phyloP scores from a whole-genome alignment of 2,329 filamentous ascomycete species.

The Cercospora sp. region DNA sequence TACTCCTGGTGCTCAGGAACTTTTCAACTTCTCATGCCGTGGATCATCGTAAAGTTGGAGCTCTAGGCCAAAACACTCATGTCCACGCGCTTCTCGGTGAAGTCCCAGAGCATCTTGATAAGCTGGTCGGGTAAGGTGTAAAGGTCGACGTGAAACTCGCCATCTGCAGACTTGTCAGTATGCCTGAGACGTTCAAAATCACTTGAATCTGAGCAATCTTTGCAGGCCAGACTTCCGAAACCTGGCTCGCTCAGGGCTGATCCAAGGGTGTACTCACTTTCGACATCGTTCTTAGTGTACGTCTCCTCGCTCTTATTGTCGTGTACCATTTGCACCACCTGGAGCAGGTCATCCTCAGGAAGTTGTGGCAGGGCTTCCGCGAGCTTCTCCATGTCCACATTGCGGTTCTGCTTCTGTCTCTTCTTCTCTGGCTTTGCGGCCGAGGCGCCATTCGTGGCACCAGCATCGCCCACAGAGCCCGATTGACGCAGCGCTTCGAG shows the following conservation, averaged over 20 bases:
- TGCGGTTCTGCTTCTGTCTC: slow-evolving; percentile 54
- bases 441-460: slow-evolving; percentile 57
- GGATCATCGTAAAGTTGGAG: neutral
- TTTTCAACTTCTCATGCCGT: neutral
- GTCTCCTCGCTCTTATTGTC: slow-evolving; percentile 94
- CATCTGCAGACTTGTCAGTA: slow-evolving; percentile 56
- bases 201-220: too few species aligned
- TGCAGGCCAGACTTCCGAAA: too few species aligned
- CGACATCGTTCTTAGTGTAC: slow-evolving; percentile 95
- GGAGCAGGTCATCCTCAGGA: slow-evolving; percentile 86
- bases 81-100: slow-evolving; percentile 52
- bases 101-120: slow-evolving; percentile 95
- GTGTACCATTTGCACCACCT: slow-evolving; percentile 96
- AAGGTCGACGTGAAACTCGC: slow-evolving; percentile 96
- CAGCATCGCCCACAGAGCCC: slow-evolving; percentile 63
- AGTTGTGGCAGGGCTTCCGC: slow-evolving; percentile 88
- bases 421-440: slow-evolving; percentile 71
- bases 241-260: neutral
- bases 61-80: slow-evolving; percentile 33
- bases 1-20: neutral
- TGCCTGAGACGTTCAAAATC: neutral
- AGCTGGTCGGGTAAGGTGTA: slow-evolving; percentile 92
- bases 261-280: slow-evolving; percentile 57
- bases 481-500: slow-evolving; percentile 77
- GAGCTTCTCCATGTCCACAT: slow-evolving; percentile 92